Percentiles rank a stretch among this genome's conserved stretches.
phyloP scores from a whole-genome alignment of 176 grass and related monocot species.

The Eleusine indica region DNA sequence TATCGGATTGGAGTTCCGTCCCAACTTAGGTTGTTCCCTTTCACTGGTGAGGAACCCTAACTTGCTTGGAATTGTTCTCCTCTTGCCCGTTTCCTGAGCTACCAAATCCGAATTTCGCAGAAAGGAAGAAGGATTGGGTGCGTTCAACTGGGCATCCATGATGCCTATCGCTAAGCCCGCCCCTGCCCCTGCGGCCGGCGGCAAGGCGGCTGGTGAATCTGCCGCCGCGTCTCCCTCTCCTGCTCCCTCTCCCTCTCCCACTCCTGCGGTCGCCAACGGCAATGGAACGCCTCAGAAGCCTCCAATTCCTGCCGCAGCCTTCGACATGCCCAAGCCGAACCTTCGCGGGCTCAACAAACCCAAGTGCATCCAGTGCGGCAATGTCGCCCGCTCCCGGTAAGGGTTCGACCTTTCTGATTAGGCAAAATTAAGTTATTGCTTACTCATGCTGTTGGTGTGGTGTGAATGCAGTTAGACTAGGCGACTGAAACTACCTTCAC shows the following conservation, averaged over 20 bases:
- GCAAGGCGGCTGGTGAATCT: constrained; percentile 45
- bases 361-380: constrained; percentile 93
- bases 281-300: constrained; percentile 63
- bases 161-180: constrained; percentile 9
- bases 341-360: constrained; percentile 94
- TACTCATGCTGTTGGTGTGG: neutral
- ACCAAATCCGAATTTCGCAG: neutral
- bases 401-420: neutral
- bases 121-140: neutral
- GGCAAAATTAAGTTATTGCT: neutral
- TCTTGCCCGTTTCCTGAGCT: neutral
- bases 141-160: neutral
- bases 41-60: neutral
- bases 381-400: constrained; percentile 97
- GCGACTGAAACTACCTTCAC: neutral
- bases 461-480: neutral
- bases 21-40: neutral
- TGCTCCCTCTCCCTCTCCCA: constrained; percentile 15
- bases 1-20: neutral
- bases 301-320: constrained; percentile 27
- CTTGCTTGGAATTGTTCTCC: neutral
- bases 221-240: neutral
- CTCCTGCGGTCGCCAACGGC: constrained; percentile 47
- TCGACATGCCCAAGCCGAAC: constrained; percentile 80
- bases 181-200: neutral